Evolutionary conservation across 495 filamentous ascomycete species (phyloP), one percentile per base, ranked within the genome.

Genomic region (Tirmania nivea): DNA sequence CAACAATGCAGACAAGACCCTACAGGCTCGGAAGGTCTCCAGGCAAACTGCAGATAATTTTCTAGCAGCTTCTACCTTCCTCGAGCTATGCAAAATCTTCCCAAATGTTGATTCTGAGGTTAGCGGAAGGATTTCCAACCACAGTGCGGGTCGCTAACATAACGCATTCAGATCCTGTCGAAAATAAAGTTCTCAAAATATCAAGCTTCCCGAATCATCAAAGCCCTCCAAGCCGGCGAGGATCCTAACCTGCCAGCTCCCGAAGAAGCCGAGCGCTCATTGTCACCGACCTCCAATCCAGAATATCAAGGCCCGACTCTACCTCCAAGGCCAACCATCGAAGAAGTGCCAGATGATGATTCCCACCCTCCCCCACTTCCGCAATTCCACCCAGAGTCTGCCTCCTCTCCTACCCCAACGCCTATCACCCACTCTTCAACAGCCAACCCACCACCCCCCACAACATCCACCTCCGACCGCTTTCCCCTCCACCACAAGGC

Each of bases 161-260:
- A 48, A 55, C 25, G 34, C n/a, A 7, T 39, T 19, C 7, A 63
- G 62, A 78, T 81, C 50, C 75, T 78, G 45, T 78, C 84, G 21
- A 94, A 93, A 69, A 84, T 87, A 66, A 94, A 88, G 65, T 99
- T 82, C 66, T 85, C 89, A 39, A 96, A 96, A 66, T 96, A 83
- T 73, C 93, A 99, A 65, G 86, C 90, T 12, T 66, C 89, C 11
- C 78, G 92, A 47, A 96, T 99, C 63, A 72, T 77, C 2, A 93
- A 88, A 69, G 92, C 89, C 1, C 75, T 93, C 57, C 89, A 84
- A 66, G 83, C 86, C 16, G 88, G 88, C 48, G 82, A 85, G 56
- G 89, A 99, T 64, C 88, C 90, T 5, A 99, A 99, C 64, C 77
- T 78, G 49, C 52, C 50, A 10, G 54, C 52, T n/a, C 12, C 56